Evolutionary conservation across 2,329 filamentous ascomycete genomes (phyloP).

Genomic region (Neofusicoccum sp.): DNA sequence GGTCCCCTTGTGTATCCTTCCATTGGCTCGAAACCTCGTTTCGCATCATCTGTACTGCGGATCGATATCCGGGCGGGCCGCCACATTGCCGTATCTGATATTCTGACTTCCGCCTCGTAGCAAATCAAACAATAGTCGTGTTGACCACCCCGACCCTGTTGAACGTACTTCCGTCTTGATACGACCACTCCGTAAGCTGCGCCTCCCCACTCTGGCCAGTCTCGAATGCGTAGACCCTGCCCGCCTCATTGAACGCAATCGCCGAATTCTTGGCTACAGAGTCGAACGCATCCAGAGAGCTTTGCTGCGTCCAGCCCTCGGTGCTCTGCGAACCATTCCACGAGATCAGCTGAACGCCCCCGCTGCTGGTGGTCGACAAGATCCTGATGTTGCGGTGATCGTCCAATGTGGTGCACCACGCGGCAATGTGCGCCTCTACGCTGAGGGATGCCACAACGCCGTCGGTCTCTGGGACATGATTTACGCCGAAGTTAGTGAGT

Average conservation of each 20-base stretch:
- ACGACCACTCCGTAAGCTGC: slow-evolving; percentile 36
- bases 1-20: too few species aligned
- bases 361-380: neutral
- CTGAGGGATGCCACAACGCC: neutral
- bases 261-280: slow-evolving; percentile 20
- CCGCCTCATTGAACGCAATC: slow-evolving; percentile 30
- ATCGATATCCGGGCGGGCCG: too few species aligned
- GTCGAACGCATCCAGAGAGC: neutral
- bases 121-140: slow-evolving; percentile 29
- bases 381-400: neutral
- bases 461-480: neutral
- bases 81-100: too few species aligned
- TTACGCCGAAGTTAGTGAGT: too few species aligned
- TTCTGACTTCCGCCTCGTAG: too few species aligned
- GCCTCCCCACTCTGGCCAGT: slow-evolving; percentile 32
- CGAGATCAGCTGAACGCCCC: neutral
- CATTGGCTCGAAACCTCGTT: too few species aligned
- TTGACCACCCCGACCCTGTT: slow-evolving; percentile 32
- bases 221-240: slow-evolving; percentile 30
- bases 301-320: neutral
- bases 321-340: neutral
- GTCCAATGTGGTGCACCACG: neutral
- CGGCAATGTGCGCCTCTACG: neutral
- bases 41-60: too few species aligned
- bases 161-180: slow-evolving; percentile 35